Evolutionary conservation across 441 rosid species (phyloP).

Genomic region (Erodium texanum): DNA sequence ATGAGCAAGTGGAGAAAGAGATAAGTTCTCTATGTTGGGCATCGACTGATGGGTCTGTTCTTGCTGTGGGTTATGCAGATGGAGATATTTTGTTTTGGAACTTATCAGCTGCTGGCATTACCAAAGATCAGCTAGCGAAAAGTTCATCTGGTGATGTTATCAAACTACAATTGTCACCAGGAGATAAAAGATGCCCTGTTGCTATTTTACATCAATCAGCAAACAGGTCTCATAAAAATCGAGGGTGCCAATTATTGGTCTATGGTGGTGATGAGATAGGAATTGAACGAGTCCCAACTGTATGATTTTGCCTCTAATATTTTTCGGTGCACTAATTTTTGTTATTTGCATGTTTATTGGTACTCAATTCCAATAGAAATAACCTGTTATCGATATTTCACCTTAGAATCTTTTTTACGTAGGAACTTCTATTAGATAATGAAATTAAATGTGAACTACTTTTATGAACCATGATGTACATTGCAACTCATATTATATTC

Average conservation of each 20-base stretch:
- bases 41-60: conserved; percentile 51
- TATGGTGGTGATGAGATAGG: conserved; percentile 65
- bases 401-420: neutral
- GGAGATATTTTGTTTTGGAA: conserved; percentile 62
- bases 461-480: neutral
- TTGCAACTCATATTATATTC: conserved; percentile 12
- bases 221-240: conserved; percentile 29
- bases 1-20: conserved; percentile 47
- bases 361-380: neutral
- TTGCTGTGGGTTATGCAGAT: conserved; percentile 62
- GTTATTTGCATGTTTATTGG: conserved; percentile 4
- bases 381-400: conserved; percentile 1
- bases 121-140: conserved; percentile 31
- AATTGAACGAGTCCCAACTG: conserved; percentile 55
- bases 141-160: conserved; percentile 35
- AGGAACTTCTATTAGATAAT: neutral
- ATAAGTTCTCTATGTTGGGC: conserved; percentile 69
- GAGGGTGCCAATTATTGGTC: conserved; percentile 46
- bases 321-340: conserved; percentile 14
- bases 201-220: conserved; percentile 46
- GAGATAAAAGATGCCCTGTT: conserved; percentile 50
- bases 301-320: conserved; percentile 24
- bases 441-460: neutral
- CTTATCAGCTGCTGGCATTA: conserved; percentile 20
- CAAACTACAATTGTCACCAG: conserved; percentile 51